Evolutionary conservation across 768 basidiomycete genomes (phyloP), one percentile per base, ranked within the genome.

Genomic region (Porpolomopsis calyptriformis): DNA sequence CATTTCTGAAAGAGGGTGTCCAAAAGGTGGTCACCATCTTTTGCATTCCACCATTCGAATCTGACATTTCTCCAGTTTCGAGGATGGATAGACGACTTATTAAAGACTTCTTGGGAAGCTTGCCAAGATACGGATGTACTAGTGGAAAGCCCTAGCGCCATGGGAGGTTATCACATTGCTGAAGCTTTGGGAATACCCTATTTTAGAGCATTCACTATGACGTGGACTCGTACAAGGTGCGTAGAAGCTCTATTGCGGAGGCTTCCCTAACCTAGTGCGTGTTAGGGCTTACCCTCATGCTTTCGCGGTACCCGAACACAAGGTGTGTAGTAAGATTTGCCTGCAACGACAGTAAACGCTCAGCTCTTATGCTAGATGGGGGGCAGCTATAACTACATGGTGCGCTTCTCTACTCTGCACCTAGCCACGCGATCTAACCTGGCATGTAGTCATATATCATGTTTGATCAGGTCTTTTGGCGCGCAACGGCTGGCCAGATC

Each of bases 401-500:
- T 89, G 57, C 41, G 71, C 45, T 12, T 19, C n/a, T 26, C 45
- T 19, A 38, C 36, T 34, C 22, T 45, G 35, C 18, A 19, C 39
- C 45, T 37, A 43, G 38, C 16, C 35, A 14, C 48, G 23, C 8
- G 33, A 37, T 43, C 37, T 41, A 53, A 33, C 26, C 46, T 25
- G 45, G 23, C 18, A 31, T 42, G 25, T 44, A 90, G 85, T 83
- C 91, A 3, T 94, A 92, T 60, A 90, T 93, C 42, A 83, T 97
- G 79, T 98, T 98, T 59, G 96, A 94, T 55, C 90, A 94, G 68
- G 84, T 94, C 23, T 97, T 99, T 65, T 99, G 94, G 94, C 76
- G 88, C 40, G 93, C 86, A 12, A 97, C 82, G 23, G 73, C 94
- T 2, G 85, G 89, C 1, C 94, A 98, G 57, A 82, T 99, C 57